Percentiles rank a stretch among this genome's conserved stretches.
phyloP scores from a whole-genome alignment of 2,329 filamentous ascomycete genomes.

The Phialophora chinensis region DNA sequence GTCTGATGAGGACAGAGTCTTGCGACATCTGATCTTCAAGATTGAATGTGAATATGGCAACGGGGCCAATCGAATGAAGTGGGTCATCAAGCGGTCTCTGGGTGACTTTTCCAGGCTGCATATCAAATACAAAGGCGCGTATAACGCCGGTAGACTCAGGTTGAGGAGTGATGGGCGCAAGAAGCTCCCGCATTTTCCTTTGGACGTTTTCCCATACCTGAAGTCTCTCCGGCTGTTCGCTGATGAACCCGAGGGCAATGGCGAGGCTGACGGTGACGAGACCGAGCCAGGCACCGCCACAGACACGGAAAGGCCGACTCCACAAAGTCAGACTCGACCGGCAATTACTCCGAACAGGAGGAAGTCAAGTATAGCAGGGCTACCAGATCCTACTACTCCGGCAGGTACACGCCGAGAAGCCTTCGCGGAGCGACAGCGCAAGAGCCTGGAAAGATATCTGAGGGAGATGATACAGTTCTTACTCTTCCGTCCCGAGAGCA shows the following conservation, averaged over 20 bases:
- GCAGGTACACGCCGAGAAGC: conserved; percentile 51
- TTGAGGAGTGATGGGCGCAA: conserved; percentile 72
- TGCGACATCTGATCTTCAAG: conserved; percentile 82
- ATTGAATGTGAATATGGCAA: conserved; percentile 97
- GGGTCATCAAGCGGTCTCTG: conserved; percentile 86
- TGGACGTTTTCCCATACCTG: conserved; percentile 86
- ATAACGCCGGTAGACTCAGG: conserved; percentile 80
- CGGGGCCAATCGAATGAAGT: conserved; percentile 93
- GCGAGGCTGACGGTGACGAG: conserved; percentile 58
- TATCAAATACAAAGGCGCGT: conserved; percentile 87
- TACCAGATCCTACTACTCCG: conserved; percentile 48
- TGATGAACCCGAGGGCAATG: conserved; percentile 74
- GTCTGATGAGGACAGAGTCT: conserved; percentile 41
- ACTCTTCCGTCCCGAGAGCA: conserved; percentile 95
- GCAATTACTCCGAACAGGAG: conserved; percentile 64
- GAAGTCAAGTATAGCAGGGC: conserved; percentile 59
- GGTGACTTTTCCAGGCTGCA: conserved; percentile 92
- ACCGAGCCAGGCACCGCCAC: conserved; percentile 69
- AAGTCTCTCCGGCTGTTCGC: conserved; percentile 79
- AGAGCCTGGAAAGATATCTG: conserved; percentile 85
- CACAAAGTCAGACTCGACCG: conserved; percentile 58
- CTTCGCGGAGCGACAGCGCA: conserved; percentile 59
- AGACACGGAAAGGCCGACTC: conserved; percentile 67
- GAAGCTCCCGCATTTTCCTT: conserved; percentile 88
- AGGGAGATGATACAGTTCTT: conserved; percentile 95